A percentile compares a stretch with the other conserved stretches of the same genome.
Evolutionary conservation across 2,329 filamentous ascomycete genomes (phyloP).

Genomic region (Fusarium protoensiforme): DNA sequence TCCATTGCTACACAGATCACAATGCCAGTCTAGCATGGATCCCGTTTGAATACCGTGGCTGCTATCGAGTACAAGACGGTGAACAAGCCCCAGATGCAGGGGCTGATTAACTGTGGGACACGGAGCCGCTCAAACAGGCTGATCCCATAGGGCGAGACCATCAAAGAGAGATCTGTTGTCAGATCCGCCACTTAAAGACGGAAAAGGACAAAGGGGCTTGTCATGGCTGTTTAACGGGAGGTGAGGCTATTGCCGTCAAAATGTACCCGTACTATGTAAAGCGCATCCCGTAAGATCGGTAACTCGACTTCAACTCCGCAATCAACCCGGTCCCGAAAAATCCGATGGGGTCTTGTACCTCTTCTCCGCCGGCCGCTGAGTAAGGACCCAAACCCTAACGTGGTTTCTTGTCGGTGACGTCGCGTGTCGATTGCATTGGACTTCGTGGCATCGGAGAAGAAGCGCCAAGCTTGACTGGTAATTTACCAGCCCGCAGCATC

Average conservation of each 20-base stretch:
- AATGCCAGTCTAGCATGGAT: neutral
- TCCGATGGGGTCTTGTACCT: neutral
- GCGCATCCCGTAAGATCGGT: neutral
- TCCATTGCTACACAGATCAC: neutral
- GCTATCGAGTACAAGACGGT: neutral
- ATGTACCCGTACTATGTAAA: neutral
- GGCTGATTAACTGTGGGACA: conserved; percentile 44
- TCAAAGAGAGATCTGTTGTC: conserved; percentile 34
- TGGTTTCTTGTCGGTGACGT: conserved; percentile 6
- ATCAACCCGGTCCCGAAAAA: neutral
- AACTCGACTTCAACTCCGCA: neutral
- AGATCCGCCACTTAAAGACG: conserved; percentile 27
- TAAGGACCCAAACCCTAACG: conserved; percentile 4
- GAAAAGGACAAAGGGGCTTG: neutral
- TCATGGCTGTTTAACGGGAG: neutral
- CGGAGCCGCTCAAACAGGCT: conserved; percentile 14
- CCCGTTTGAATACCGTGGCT: neutral
- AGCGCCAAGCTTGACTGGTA: conserved; percentile 32
- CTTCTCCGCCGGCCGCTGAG: neutral
- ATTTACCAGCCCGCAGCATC: conserved; percentile 30
- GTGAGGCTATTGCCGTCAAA: neutral
- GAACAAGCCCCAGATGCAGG: conserved; percentile 36
- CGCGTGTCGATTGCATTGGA: conserved; percentile 11
- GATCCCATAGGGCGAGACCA: conserved; percentile 29
- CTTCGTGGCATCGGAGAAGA: conserved; percentile 17